Percentiles rank a stretch among this genome's conserved stretches.
phyloP scores from a whole-genome alignment of 208 protist species.

The Phytomonas francai region DNA sequence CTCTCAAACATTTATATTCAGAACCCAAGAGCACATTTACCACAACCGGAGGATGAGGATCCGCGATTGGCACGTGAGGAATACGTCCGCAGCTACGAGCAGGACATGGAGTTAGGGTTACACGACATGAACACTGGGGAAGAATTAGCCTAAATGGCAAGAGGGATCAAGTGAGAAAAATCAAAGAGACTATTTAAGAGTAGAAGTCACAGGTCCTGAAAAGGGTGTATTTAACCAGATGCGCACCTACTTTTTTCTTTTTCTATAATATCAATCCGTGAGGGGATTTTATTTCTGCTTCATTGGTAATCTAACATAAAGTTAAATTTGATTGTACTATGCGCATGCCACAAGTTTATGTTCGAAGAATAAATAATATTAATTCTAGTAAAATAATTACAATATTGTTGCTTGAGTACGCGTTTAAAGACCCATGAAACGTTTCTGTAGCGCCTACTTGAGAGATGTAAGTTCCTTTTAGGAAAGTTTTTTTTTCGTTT shows the following conservation, averaged over 20 bases:
- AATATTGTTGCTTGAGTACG: neutral
- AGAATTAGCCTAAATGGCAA: neutral
- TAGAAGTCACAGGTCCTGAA: neutral
- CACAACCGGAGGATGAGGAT: conserved; percentile 80
- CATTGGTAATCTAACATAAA: neutral
- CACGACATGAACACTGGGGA: conserved; percentile 40
- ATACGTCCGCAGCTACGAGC: conserved; percentile 85
- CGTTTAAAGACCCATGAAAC: neutral
- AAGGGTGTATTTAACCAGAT: neutral
- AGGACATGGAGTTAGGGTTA: conserved; percentile 92
- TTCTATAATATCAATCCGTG: neutral
- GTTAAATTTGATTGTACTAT: neutral
- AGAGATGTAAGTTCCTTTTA: neutral
- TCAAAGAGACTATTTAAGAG: neutral
- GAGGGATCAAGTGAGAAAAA: neutral
- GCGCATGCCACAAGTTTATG: neutral
- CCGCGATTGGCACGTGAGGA: conserved; percentile 63
- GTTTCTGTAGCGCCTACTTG: neutral
- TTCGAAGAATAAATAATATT: neutral
- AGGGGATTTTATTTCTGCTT: neutral
- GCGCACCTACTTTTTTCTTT: neutral
- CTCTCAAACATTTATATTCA: conserved; percentile 91
- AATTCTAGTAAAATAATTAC: neutral
- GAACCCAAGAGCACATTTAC: conserved; percentile 82
- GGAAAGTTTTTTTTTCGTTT: neutral